These are phyloP conservation scores for Paramecium primaurelia DNA, from an alignment of 73 alveolate genomes.

Conservation along the genomic window DNA sequence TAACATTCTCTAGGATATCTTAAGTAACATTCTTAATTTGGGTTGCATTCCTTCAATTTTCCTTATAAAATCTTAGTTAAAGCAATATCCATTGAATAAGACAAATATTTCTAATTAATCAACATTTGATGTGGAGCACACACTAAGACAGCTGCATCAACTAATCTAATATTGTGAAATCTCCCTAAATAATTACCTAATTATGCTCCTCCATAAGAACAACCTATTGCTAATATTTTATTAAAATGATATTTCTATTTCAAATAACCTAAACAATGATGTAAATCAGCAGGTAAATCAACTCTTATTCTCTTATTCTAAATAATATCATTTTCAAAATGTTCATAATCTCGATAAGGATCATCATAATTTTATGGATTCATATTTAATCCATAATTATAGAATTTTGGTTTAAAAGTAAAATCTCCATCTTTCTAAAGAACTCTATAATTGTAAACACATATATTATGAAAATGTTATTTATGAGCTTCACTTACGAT, in stretches of 20 bases:
- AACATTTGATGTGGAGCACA: background rate
- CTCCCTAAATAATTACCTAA: conserved; percentile 12
- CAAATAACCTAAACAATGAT: background rate
- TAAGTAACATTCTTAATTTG: background rate
- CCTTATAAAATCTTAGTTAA: background rate
- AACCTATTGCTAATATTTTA: conserved; percentile 15
- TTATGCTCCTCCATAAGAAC: conserved; percentile 43
- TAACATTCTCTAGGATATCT: background rate
- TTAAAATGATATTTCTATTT: conserved; percentile 12
- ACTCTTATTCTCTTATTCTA: background rate
- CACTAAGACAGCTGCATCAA: background rate
- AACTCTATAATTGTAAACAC: conserved; percentile 16
- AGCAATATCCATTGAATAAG: background rate
- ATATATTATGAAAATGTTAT: background rate
- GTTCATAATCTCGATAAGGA: background rate
- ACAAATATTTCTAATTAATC: background rate
- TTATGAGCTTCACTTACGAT: background rate
- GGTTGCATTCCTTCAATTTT: background rate
- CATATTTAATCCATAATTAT: conserved; percentile 20
- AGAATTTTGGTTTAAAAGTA: background rate
- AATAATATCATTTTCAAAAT: background rate
- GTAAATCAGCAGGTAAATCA: conserved; percentile 41
- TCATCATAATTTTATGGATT: background rate
- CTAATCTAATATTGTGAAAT: background rate
- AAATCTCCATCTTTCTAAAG: background rate